Evolutionary conservation across 495 filamentous ascomycete genomes (phyloP), one percentile per base, ranked within the genome.

Genomic region (Antarctomyces pellizariae): DNA sequence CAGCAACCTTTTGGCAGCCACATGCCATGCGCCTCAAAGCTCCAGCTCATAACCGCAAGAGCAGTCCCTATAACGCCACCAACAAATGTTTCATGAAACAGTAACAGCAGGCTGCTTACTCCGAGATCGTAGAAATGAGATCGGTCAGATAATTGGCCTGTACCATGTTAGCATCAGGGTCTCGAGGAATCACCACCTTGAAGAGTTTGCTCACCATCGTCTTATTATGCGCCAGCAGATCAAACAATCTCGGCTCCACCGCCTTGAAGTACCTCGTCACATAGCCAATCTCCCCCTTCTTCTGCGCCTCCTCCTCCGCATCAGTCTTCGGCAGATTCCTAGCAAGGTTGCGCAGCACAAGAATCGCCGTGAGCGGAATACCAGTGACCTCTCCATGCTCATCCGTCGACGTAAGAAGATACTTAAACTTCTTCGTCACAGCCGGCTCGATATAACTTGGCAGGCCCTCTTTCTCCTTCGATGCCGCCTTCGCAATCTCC

Each of bases 301-400:
- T 64, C 20, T 58, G 49, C 22, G 60, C 49, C 33, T 51, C 48
- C 31, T 61, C 59, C 34, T 62, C 57, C 11, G 57, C 53, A 14
- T 57, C 54, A 3, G 55, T 60, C 43, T 67, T 59, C 30, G 69
- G 60, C 0, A 80, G 54, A 26, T 82, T 73, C 12, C 73, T 59
- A 2, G 79, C 78, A 13, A 99, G 62, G 41, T 95, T 99, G 17
- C 86, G 67, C 35, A 99, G 52, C 2, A 99, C 76, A 13, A 93
- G 50, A 6, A 74, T 71, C 14, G 76, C 75, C 20, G 75, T 77
- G 19, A 91, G 62, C 5, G 86, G 78, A 22, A 93, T 66, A 3
- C 86, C 86, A 12, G 68, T 63, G 0, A 84, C 73, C 32, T 90
- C 73, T 2, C 58, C 50, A 15, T 68, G 57, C 37, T 93, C 86